Conservation (phyloP, 805 yeast species). For the Candida nanaspora region DNA sequence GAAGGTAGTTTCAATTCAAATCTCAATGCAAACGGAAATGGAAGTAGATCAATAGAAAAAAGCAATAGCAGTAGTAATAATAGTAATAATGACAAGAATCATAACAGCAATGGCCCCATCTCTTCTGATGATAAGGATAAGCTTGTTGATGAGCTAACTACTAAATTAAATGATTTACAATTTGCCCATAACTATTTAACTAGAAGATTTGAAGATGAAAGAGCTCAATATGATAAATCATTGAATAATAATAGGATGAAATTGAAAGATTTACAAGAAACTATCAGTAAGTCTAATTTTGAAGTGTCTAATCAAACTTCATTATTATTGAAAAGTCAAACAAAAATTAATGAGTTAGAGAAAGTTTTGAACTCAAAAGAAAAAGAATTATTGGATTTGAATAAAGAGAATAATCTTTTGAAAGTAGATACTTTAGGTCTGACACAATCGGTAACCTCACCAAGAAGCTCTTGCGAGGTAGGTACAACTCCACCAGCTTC, state of each 20-base stretch:
- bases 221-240: constrained; percentile 44
- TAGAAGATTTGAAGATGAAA: constrained; percentile 61
- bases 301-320: constrained; percentile 30
- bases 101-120: neutral
- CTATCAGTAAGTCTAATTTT: constrained; percentile 32
- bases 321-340: constrained; percentile 27
- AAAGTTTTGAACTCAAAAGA: constrained; percentile 25
- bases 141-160: constrained; percentile 18
- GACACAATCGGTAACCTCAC: neutral
- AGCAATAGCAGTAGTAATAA: too few species aligned
- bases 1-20: constrained; percentile 1
- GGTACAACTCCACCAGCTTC: constrained; percentile 10
- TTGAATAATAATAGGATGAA: constrained; percentile 49
- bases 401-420: constrained; percentile 36
- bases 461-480: constrained; percentile 3
- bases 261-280: constrained; percentile 43
- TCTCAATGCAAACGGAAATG: too few species aligned
- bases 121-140: constrained; percentile 1
- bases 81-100: neutral
- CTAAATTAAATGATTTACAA: constrained; percentile 62
- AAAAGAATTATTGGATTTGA: constrained; percentile 34
- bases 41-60: too few species aligned
- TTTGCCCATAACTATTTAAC: constrained; percentile 65
- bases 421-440: constrained; percentile 38
- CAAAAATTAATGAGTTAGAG: constrained; percentile 27